Evolutionary conservation across 345 rosid species (phyloP), one percentile per base, ranked within the genome.

Genomic region (Linum tenue): DNA sequence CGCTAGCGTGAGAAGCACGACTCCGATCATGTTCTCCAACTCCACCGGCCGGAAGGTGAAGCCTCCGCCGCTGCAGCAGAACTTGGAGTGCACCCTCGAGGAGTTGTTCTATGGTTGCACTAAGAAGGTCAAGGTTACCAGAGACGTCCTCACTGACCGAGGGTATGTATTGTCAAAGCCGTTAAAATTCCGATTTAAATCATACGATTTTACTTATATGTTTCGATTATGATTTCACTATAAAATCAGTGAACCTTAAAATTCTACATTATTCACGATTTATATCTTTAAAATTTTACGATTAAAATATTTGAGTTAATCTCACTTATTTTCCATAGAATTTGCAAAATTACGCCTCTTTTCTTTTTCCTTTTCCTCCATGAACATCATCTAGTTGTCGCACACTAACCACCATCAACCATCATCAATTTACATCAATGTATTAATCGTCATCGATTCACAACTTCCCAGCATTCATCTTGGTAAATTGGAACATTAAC

Each of bases 71-170:
- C 68, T 77, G 0, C 91, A 87, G 72, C 82, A 72, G 75, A 79
- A 69, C 66, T 91, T 92, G 2, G 82, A 84, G 39, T 92, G 98
- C 84, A 85, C 91, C 1, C 78, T 92, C 15, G 98, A 88, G 77
- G 96, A 90, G 66, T 81, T 92, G 62, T 78, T 79, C 70, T 69
- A 59, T 50, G 98, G 97, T 6, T 81, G 87, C 16, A 66, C 79
- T 50, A 90, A 87, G 76, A 77, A 79, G 64, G 80, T 90, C 65
- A 72, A 63, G 71, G 78, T 90, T 55, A 73, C 70, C 40, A 83
- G 84, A 68, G 87, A 86, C 51, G 85, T 84, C 60, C 67, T 88
- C 42, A 75, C 80, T 2, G 81, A 83, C 36, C 16, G 37, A 57
- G 91, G 97, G 97, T 90, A 77, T 9, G 84, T 57, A 17, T 10